These are phyloP conservation scores for Abortiporus biennis DNA, from an alignment of 1,284 basidiomycete genomes.

Conservation along the genomic window DNA sequence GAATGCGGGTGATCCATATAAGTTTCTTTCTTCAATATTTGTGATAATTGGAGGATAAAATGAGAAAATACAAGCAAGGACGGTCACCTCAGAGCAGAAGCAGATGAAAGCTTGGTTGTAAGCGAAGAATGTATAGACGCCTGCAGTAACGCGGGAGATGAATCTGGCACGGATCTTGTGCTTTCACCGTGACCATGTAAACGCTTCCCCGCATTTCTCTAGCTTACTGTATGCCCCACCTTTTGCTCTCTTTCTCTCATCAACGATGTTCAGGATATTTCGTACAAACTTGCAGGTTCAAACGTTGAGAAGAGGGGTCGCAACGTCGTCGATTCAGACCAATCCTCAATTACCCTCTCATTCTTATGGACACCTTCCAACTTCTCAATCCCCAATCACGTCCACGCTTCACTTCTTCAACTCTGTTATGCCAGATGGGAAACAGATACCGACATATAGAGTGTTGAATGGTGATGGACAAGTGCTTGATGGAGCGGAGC, in stretches of 20 bases:
- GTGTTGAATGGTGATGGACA: slow-evolving; percentile 75
- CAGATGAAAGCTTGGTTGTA: too few relatives aligned
- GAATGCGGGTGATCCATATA: slow-evolving; percentile 14
- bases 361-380: slow-evolving; percentile 45
- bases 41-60: background rate
- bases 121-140: too few relatives aligned
- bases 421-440: slow-evolving; percentile 52
- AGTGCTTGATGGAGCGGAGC: slow-evolving; percentile 62
- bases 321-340: too few relatives aligned
- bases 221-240: too few relatives aligned
- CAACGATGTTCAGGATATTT: slow-evolving; percentile 18
- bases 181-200: too few relatives aligned
- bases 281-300: too few relatives aligned
- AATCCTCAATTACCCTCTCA: slow-evolving; percentile 18
- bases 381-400: slow-evolving; percentile 60
- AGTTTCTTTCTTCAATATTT: slow-evolving; percentile 1
- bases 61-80: background rate
- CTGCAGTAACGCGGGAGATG: too few relatives aligned
- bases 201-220: slow-evolving; percentile 3
- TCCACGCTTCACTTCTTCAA: slow-evolving; percentile 73
- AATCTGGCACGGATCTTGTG: too few relatives aligned
- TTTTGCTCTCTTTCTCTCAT: slow-evolving; percentile 9
- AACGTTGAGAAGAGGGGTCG: too few relatives aligned
- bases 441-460: slow-evolving; percentile 76
- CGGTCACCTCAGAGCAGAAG: too few relatives aligned